phyloP scores from a whole-genome alignment of 1,284 basidiomycete species.

The Chalciporus sp. region DNA sequence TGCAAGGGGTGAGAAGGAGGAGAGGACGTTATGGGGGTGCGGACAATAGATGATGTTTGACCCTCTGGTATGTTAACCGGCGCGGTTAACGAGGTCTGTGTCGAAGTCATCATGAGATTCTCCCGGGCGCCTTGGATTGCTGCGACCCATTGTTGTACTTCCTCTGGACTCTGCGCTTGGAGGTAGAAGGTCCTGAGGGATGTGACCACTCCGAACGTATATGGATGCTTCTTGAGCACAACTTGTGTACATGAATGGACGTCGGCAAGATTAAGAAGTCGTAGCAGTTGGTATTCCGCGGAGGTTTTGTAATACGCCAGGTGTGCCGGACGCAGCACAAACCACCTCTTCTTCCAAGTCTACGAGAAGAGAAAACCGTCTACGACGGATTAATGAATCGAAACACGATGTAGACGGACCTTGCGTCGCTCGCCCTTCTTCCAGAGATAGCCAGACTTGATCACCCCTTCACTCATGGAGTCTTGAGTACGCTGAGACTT shows the following conservation, averaged over 20 bases:
- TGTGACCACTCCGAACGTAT: constrained; percentile 93
- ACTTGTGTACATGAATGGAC: constrained; percentile 92
- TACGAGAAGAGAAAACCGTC: constrained; percentile 36
- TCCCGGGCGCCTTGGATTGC: constrained; percentile 81
- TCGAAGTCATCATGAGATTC: constrained; percentile 61
- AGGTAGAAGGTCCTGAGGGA: constrained; percentile 93
- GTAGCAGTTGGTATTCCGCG: constrained; percentile 89
- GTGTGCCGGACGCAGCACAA: constrained; percentile 89
- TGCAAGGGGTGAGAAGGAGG: constrained; percentile 42
- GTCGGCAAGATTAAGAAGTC: constrained; percentile 86
- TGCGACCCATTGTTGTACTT: constrained; percentile 84
- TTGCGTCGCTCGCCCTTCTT: constrained; percentile 98
- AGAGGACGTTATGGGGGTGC: constrained; percentile 45
- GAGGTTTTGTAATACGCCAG: constrained; percentile 97
- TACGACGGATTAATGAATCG: constrained; percentile 13
- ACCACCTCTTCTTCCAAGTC: constrained; percentile 99
- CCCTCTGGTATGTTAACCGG: constrained; percentile 53
- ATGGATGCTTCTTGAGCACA: constrained; percentile 85
- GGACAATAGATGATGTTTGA: constrained; percentile 27
- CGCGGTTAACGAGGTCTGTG: constrained; percentile 52
- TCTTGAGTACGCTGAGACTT: constrained; percentile 42
- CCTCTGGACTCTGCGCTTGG: constrained; percentile 71
- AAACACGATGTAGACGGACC: constrained; percentile 50
- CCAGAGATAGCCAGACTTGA: constrained; percentile 91
- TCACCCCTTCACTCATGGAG: constrained; percentile 69